Evolutionary conservation across 2,329 filamentous ascomycete genomes (phyloP), one percentile per base, ranked within the genome.

Genomic region (Trichoderma sp.): DNA sequence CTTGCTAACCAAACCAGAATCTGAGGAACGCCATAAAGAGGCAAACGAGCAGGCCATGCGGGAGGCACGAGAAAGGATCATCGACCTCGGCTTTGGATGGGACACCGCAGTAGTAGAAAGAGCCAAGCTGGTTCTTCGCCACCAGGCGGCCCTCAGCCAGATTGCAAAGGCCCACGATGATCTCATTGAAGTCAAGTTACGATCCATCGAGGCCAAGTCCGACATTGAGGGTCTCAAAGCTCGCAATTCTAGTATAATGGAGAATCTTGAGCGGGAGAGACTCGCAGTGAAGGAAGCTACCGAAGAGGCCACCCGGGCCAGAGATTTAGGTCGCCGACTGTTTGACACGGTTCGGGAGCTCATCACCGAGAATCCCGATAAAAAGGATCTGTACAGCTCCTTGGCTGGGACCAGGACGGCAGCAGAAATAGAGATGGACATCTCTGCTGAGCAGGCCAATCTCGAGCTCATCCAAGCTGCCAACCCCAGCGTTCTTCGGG

Each of bases 391-490:
- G 17, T 79, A 87, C 59, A 76, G 76, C 1, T 77, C 78, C 1
- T 75, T 88, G 13, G 79, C 82, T 1, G 74, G 79, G 12, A 81
- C 80, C 4, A 86, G 86, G 75, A 85, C 83, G 1, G 73, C 86
- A 0, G 89, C 91, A 57, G 85, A 90, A 3, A 81, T 97, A 7
- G 86, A 92, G 32, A 83, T 86, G 10, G 90, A 96, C 69, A 91
- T 97, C 59, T 84, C 88, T 25, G 89, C 90, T 0, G 90, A 93
- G 76, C 84, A 87, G 70, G 89, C 90, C 27, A 90, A 91, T 69
- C 86, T 98, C 3, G 91, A 93, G 68, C 86, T 95, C 70, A 91
- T 95, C 64, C 90, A 93, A 68, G 90, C 89, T 45, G 91, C 91
- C 42, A 92, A 94, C 72, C 90, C 89, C 4, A 86, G 88, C 67